Evolutionary conservation across 768 basidiomycete species (phyloP), one percentile per base, ranked within the genome.

Genomic region (Paxillus involutus): DNA sequence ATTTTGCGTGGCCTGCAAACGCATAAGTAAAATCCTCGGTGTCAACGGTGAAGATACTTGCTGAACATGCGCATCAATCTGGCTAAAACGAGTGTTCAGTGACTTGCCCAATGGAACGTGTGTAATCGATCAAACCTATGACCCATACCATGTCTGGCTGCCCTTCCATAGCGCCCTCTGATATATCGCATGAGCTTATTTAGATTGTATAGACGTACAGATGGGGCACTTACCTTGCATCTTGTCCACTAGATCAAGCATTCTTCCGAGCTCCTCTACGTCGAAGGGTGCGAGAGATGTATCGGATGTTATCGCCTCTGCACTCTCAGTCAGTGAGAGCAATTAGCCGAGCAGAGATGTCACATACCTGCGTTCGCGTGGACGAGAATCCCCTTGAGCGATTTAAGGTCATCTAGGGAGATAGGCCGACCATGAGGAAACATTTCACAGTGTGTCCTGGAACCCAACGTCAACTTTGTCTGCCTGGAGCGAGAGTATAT

Each of bases 1-100:
- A 72, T 29, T 62, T 60, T 17, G 66, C 62, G 12, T 61, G 37
- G 13, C 49, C 71, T 73, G 4, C 9, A 4, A 12, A 29, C 35
- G 29, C 12, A 14, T 40, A 19, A 35, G 47, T n/a, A 11, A 41
- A 2, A 51, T 29, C 12, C 29, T 36, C 17, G 37, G 29, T 14
- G 29, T n/a, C 19, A 33, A 17, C 11, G 17, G 10, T 29, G 32
- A 19, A 43, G 26, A 1, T 26, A 52, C 49, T 17, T 45, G 44
- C 53, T 51, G 43, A 55, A 55, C 35, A 55, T 44, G 21, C 53
- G 53, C 37, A 55, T 51, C 19, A 55, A 30, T 16, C 53, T 40
- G n/a, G 53, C 53, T 55, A 36, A 33, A 33, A 30, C 24, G 24
- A 26, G 36, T 5, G 14, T 11, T 51, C 13, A 42, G 36, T 29